A percentile compares a stretch with the other conserved stretches of the same genome.
These are phyloP conservation scores for Yamagishiella unicocca DNA, from an alignment of 139 green algal genomes.

Conservation along the genomic window DNA sequence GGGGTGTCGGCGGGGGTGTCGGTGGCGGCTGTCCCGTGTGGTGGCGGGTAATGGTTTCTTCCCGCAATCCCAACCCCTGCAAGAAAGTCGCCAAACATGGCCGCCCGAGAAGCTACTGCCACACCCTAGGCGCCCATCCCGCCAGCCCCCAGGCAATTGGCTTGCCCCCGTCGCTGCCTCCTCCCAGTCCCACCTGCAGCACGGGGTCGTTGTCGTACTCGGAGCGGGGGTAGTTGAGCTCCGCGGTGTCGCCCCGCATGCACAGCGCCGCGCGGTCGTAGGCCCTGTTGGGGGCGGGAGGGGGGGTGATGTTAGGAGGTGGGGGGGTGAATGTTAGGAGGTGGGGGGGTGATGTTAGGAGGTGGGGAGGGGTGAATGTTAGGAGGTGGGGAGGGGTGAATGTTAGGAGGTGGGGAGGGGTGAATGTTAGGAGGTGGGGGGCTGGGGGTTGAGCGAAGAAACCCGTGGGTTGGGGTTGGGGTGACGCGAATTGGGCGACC, in stretches of 20 bases:
- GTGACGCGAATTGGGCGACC: no score
- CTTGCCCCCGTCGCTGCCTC: background rate
- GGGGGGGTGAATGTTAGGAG: background rate
- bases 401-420: no score
- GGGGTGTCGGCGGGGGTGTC: background rate
- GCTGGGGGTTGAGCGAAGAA: no score
- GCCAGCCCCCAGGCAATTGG: background rate
- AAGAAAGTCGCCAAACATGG: no score
- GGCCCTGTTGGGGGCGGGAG: constrained; percentile 1
- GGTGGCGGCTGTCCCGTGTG: no score
- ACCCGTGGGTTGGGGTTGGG: no score
- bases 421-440: no score
- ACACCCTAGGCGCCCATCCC: background rate
- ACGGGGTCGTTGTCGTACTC: constrained; percentile 50
- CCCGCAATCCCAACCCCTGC: no score
- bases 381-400: background rate
- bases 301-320: background rate
- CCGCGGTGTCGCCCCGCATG: constrained; percentile 42
- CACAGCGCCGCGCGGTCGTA: constrained; percentile 62
- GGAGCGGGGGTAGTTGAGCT: constrained; percentile 50
- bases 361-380: background rate
- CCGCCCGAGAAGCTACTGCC: no score
- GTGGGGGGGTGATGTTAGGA: background rate
- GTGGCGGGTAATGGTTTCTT: no score
- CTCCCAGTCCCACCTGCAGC: background rate